Conservation (phyloP, 1,139 yeast species). For the Pichia sp. region DNA sequence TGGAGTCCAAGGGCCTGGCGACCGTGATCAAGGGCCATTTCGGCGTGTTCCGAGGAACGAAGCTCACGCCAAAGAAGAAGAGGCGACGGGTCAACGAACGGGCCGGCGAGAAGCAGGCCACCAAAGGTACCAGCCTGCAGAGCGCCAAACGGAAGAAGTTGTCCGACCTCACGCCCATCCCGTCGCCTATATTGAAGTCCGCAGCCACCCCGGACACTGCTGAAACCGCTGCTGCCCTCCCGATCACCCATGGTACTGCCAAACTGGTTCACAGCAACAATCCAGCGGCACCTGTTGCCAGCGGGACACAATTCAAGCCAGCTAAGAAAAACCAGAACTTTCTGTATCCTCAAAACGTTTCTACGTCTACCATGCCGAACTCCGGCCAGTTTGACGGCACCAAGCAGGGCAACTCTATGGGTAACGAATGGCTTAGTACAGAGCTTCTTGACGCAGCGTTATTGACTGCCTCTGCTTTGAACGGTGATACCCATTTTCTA, state of each 20-base stretch:
- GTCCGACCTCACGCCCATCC: background rate
- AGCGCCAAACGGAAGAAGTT: background rate
- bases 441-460: constrained; percentile 69
- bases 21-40: constrained; percentile 74
- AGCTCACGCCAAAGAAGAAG: constrained; percentile 6
- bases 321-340: constrained; percentile 9
- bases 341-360: constrained; percentile 14
- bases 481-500: constrained; percentile 56
- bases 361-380: constrained; percentile 13
- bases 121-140: too few relatives aligned
- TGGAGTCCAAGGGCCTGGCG: constrained; percentile 37
- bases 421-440: constrained; percentile 61
- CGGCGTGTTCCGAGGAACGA: constrained; percentile 61
- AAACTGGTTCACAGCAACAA: too few relatives aligned
- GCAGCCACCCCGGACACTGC: too few relatives aligned
- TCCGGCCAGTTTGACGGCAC: constrained; percentile 5
- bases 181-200: background rate
- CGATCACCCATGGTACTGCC: too few relatives aligned
- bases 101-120: too few relatives aligned
- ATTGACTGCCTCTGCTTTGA: constrained; percentile 67
- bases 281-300: background rate
- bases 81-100: background rate
- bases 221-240: too few relatives aligned
- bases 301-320: background rate
- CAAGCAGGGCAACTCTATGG: constrained; percentile 28